These are phyloP conservation scores for Westerdykella sp. DNA, from an alignment of 2,329 filamentous ascomycete genomes.

Conservation along the genomic window DNA sequence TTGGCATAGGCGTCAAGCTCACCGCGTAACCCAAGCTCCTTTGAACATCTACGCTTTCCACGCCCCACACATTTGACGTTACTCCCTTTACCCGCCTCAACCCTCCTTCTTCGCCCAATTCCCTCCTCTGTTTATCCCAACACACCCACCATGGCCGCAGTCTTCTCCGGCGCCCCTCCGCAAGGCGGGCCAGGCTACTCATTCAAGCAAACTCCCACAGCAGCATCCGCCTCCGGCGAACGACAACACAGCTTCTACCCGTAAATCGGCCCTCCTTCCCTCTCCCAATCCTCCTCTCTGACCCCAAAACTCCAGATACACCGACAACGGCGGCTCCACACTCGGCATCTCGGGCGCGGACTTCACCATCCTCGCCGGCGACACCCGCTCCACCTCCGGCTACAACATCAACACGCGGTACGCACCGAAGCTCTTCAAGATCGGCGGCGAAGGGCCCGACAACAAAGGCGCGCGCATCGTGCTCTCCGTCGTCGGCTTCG, in stretches of 20 bases:
- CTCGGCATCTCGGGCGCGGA: conserved; percentile 89
- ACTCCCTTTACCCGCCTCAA: not conserved
- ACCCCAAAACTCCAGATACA: conserved; percentile 61
- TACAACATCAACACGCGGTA: conserved; percentile 98
- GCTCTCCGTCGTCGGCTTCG: conserved; percentile 90
- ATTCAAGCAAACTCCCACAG: conserved; percentile 49
- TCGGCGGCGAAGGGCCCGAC: conserved; percentile 81
- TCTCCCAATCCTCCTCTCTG: not conserved
- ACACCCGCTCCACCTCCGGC: conserved; percentile 90
- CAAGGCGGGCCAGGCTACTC: conserved; percentile 54
- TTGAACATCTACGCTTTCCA: conserved; percentile 1
- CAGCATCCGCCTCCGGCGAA: conserved; percentile 41
- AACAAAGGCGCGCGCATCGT: conserved; percentile 82
- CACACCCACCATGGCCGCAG: conserved; percentile 46
- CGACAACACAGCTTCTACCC: conserved; percentile 83
- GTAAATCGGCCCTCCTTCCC: conserved; percentile 48
- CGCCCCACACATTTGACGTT: conserved; percentile 3
- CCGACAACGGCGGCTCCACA: conserved; percentile 95
- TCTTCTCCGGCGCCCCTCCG: conserved; percentile 47
- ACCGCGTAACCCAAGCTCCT: not conserved
- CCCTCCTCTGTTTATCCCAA: not conserved
- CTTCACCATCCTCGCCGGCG: conserved; percentile 94
- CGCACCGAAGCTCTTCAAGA: conserved; percentile 93
- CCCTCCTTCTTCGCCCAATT: not conserved
- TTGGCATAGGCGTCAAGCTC: not conserved